Evolutionary conservation across 2,329 filamentous ascomycete genomes (phyloP).

Genomic region (Fusarium torulosum): DNA sequence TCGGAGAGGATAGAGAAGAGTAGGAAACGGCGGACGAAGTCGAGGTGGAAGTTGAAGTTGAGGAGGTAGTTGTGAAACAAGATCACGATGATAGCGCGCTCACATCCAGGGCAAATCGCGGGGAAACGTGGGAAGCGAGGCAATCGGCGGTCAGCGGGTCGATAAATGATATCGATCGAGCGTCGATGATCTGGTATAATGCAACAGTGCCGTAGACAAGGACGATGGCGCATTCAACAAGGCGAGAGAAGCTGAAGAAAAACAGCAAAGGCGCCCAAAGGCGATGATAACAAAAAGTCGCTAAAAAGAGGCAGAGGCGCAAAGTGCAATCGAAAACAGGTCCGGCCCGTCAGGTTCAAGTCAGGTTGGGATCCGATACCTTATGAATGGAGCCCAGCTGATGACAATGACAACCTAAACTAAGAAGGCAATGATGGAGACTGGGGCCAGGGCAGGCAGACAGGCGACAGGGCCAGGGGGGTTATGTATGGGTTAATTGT

Average conservation of each 20-base stretch:
- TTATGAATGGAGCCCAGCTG: conserved; percentile 39
- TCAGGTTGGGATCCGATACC: conserved; percentile 31
- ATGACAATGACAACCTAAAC: conserved; percentile 37
- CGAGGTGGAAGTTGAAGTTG: conserved; percentile 3
- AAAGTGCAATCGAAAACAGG: conserved; percentile 14
- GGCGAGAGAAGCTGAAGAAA: neutral
- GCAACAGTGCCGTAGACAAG: conserved; percentile 26
- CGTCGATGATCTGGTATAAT: conserved; percentile 22
- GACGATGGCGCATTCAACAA: conserved; percentile 34
- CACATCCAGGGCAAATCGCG: conserved; percentile 41
- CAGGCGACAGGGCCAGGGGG: conserved; percentile 17
- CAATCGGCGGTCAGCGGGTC: conserved; percentile 42
- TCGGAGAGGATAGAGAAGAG: conserved; percentile 11
- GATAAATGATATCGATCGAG: conserved; percentile 17
- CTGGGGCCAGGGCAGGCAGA: conserved; percentile 25
- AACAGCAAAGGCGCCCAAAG: conserved; percentile 3
- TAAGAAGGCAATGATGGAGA: conserved; percentile 16
- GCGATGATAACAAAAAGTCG: conserved; percentile 16
- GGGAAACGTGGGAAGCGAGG: conserved; percentile 36
- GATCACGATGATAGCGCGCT: conserved; percentile 22
- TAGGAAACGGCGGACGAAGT: neutral
- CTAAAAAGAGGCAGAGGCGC: conserved; percentile 6
- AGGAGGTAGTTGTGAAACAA: conserved; percentile 8
- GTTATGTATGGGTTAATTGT: neutral
- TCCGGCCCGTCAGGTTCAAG: conserved; percentile 25